Percentiles rank a stretch among this genome's conserved stretches.
Evolutionary conservation across 164 flowering plant genomes (phyloP).

Genomic region (Magnolia officinalis): DNA sequence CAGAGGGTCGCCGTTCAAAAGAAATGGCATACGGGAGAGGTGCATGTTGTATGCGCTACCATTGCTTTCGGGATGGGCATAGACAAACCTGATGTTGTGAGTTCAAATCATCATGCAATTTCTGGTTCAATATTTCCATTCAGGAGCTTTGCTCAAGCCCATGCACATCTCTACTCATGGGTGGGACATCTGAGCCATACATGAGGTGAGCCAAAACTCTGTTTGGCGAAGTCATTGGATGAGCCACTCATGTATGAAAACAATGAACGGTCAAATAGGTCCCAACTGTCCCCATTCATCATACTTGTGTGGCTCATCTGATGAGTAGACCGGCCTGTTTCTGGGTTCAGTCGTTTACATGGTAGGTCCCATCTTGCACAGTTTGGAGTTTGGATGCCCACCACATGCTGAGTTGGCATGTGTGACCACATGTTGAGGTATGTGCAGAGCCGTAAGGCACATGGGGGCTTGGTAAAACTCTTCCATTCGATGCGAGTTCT

Average conservation of each 20-base stretch:
- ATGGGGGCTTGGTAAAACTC: background rate
- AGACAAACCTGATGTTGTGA: slow-evolving; percentile 95
- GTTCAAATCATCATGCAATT: slow-evolving; percentile 27
- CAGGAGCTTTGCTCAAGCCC: background rate
- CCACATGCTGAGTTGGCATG: background rate
- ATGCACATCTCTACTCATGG: background rate
- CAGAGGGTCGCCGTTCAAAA: slow-evolving; percentile 74
- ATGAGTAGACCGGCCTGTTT: background rate
- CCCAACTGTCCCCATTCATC: too few relatives aligned
- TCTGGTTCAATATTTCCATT: background rate
- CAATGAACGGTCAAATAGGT: too few relatives aligned
- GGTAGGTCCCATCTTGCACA: background rate
- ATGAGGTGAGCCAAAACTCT: background rate
- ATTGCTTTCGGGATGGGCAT: slow-evolving; percentile 99
- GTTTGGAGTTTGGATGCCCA: background rate
- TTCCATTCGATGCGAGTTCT: background rate
- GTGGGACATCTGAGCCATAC: background rate
- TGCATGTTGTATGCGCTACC: slow-evolving; percentile 87
- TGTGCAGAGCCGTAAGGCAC: background rate
- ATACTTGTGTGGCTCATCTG: background rate
- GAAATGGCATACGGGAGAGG: slow-evolving; percentile 89
- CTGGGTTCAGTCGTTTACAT: background rate
- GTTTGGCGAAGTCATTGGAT: background rate
- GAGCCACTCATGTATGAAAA: background rate
- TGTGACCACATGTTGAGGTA: background rate